These are phyloP conservation scores for Rhododendron griersonianum DNA, from an alignment of 148 eudicot genomes.

Conservation along the genomic window DNA sequence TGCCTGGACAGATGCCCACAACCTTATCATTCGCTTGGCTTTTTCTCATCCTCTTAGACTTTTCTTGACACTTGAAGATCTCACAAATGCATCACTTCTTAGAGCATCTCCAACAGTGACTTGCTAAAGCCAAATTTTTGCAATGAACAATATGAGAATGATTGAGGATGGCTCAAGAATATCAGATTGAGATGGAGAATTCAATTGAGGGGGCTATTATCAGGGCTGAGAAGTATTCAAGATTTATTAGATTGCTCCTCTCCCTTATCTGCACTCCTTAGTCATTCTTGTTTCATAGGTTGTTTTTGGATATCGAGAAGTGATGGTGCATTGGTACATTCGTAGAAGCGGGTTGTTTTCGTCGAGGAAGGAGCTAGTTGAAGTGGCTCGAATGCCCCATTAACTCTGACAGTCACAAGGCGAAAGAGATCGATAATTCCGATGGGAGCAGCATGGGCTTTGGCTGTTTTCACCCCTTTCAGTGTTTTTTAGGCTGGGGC, in stretches of 20 bases:
- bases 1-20: background rate
- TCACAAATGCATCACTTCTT: background rate
- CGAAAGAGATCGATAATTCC: no score
- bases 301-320: no score
- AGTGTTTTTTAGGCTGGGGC: background rate
- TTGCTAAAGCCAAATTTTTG: background rate
- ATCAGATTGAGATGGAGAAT: background rate
- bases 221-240: no score
- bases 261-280: background rate
- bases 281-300: no score
- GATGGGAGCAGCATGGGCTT: no score
- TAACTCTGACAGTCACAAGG: no score
- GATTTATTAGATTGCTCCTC: background rate
- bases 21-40: background rate
- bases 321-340: no score
- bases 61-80: background rate
- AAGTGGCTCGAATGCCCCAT: no score
- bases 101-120: background rate
- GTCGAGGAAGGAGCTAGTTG: no score
- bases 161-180: background rate
- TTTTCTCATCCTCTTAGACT: background rate
- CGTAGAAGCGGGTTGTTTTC: no score
- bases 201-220: background rate
- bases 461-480: background rate
- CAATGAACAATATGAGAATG: background rate